A percentile compares a stretch with the other conserved stretches of the same genome.
phyloP scores from a whole-genome alignment of 495 filamentous ascomycete genomes.

The Aspergillus sparsus region DNA sequence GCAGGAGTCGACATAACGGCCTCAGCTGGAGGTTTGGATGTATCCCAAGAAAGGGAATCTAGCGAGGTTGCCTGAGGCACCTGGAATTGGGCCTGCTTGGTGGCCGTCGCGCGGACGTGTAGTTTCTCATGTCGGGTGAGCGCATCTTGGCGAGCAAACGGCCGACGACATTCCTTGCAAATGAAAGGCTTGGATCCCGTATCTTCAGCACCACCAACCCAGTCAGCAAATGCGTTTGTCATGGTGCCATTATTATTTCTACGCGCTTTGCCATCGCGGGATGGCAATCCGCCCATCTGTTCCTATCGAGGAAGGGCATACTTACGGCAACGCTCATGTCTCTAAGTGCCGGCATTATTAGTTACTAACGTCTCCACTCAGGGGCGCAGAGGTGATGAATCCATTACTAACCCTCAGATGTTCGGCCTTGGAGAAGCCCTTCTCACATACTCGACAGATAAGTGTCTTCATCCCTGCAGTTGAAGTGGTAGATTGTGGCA shows the following conservation, averaged over 20 bases:
- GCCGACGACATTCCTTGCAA: conserved; percentile 45
- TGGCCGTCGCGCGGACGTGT: conserved; percentile 37
- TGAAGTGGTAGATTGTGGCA: conserved; percentile 21
- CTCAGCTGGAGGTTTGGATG: conserved; percentile 27
- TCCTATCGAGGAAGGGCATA: conserved; percentile 9
- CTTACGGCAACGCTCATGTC: conserved; percentile 53
- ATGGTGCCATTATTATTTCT: neutral
- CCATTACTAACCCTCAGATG: conserved; percentile 41
- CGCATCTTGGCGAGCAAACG: conserved; percentile 51
- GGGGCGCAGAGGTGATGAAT: conserved; percentile 5
- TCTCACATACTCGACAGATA: conserved; percentile 46
- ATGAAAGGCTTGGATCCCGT: conserved; percentile 49
- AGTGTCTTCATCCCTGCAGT: conserved; percentile 32
- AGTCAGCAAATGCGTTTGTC: conserved; percentile 16
- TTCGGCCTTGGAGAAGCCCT: conserved; percentile 48
- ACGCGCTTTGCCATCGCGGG: neutral
- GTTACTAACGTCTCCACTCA: conserved; percentile 22
- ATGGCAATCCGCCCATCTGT: conserved; percentile 3
- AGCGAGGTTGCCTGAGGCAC: conserved; percentile 26
- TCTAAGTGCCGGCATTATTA: conserved; percentile 36
- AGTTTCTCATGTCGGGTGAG: conserved; percentile 51
- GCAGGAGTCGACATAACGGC: conserved; percentile 27
- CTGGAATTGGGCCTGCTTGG: conserved; percentile 28
- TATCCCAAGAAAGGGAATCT: conserved; percentile 33
- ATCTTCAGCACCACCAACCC: conserved; percentile 34